A percentile compares a stretch with the other conserved stretches of the same genome.
These are phyloP conservation scores for Alnus rubra DNA, from an alignment of 306 rosid species.

Conservation along the genomic window DNA sequence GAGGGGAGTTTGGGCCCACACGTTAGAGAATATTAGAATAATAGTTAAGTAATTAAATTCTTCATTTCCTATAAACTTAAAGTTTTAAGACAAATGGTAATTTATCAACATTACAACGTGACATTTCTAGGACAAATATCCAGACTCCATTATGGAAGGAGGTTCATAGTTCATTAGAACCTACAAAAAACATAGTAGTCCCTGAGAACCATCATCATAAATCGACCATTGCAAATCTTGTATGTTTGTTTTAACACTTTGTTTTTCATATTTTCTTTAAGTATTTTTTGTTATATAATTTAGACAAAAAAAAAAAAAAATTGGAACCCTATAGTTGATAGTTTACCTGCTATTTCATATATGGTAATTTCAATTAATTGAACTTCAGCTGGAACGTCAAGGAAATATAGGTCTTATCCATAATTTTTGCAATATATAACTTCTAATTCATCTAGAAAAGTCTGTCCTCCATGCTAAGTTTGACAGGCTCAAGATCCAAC, in stretches of 20 bases:
- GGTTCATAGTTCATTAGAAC: background rate
- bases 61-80: too few relatives aligned
- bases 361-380: background rate
- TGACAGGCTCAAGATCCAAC: background rate
- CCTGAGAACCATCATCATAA: background rate
- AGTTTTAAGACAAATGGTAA: too few relatives aligned
- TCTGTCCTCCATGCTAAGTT: background rate
- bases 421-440: background rate
- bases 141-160: background rate
- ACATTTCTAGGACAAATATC: background rate
- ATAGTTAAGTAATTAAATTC: too few relatives aligned
- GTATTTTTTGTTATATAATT: background rate
- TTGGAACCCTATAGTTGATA: background rate
- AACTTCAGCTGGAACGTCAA: background rate
- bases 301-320: background rate
- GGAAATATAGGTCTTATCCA: background rate
- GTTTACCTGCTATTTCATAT: background rate
- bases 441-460: background rate
- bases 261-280: background rate
- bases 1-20: too few relatives aligned
- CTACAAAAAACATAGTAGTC: background rate
- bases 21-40: too few relatives aligned
- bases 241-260: background rate
- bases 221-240: background rate
- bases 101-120: too few relatives aligned